Percentiles rank a stretch among this genome's conserved stretches.
These are phyloP conservation scores for Hawksworthiomyces lignivorus DNA, from an alignment of 2,329 filamentous ascomycete genomes.

Conservation along the genomic window DNA sequence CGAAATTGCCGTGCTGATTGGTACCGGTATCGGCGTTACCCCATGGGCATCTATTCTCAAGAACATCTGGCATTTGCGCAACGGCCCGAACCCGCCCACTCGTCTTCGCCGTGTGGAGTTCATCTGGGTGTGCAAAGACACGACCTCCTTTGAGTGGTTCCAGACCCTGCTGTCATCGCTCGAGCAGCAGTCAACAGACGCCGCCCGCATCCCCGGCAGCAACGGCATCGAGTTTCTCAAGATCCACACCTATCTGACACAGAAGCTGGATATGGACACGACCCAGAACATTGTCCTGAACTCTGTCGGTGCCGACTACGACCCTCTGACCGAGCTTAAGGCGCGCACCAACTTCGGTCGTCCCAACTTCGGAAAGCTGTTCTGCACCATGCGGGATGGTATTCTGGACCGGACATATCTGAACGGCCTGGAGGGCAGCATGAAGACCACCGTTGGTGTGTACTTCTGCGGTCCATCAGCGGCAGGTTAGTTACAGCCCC, in stretches of 20 bases:
- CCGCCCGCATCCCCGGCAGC: constrained; percentile 58
- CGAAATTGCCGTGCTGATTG: constrained; percentile 78
- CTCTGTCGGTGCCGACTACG: constrained; percentile 77
- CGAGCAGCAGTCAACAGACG: constrained; percentile 72
- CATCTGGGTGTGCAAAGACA: constrained; percentile 97
- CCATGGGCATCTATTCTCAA: constrained; percentile 85
- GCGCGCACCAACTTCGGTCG: constrained; percentile 90
- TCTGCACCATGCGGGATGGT: constrained; percentile 78
- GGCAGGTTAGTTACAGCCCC: constrained; percentile 47
- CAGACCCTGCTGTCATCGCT: constrained; percentile 87
- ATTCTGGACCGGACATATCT: constrained; percentile 82
- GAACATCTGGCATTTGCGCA: constrained; percentile 95
- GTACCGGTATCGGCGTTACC: constrained; percentile 80
- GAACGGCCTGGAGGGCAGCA: constrained; percentile 66
- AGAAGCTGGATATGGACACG: constrained; percentile 84
- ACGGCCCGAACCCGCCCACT: constrained; percentile 78
- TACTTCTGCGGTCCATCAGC: constrained; percentile 93
- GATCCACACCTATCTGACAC: constrained; percentile 96
- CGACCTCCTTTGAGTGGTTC: constrained; percentile 97
- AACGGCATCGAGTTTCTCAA: constrained; percentile 79
- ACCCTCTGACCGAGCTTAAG: constrained; percentile 87
- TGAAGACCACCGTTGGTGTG: constrained; percentile 82
- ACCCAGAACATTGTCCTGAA: constrained; percentile 96
- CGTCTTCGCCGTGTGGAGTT: constrained; percentile 94
- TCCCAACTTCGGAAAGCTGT: constrained; percentile 76